Evolutionary conservation across 2,329 filamentous ascomycete species (phyloP).

Genomic region (Cladorrhinum sp.): DNA sequence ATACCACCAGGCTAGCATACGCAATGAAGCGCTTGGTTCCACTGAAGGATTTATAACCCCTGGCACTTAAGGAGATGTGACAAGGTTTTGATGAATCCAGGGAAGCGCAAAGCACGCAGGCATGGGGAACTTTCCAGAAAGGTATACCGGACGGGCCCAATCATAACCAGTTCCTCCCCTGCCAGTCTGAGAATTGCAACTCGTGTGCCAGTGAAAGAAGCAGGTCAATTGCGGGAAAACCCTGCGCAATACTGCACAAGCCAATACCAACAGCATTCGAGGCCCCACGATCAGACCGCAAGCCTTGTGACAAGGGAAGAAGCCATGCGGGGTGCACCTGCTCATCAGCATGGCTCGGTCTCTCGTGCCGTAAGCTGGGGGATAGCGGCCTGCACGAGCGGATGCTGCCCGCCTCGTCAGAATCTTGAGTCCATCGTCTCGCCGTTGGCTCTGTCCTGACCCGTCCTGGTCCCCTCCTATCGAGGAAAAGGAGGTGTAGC

Average conservation of each 20-base stretch:
- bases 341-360: background rate
- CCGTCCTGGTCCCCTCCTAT: no score
- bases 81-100: background rate
- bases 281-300: no score
- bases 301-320: background rate
- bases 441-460: no score
- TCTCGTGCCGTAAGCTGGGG: background rate
- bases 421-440: background rate
- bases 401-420: background rate
- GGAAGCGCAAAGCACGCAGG: background rate
- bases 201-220: background rate
- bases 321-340: background rate
- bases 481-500: no score
- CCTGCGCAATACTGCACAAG: background rate
- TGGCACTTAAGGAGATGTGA: background rate
- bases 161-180: background rate
- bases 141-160: background rate
- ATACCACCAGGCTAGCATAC: background rate
- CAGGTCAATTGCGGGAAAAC: background rate
- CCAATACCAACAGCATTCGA: background rate
- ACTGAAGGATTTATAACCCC: background rate
- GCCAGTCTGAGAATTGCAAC: no score
- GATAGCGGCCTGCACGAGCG: background rate
- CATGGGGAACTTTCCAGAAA: background rate
- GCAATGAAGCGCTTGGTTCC: background rate